A percentile compares a stretch with the other conserved stretches of the same genome.
These are phyloP conservation scores for Pestalotiopsis sp. DNA, from an alignment of 2,329 filamentous ascomycete species.

Conservation along the genomic window DNA sequence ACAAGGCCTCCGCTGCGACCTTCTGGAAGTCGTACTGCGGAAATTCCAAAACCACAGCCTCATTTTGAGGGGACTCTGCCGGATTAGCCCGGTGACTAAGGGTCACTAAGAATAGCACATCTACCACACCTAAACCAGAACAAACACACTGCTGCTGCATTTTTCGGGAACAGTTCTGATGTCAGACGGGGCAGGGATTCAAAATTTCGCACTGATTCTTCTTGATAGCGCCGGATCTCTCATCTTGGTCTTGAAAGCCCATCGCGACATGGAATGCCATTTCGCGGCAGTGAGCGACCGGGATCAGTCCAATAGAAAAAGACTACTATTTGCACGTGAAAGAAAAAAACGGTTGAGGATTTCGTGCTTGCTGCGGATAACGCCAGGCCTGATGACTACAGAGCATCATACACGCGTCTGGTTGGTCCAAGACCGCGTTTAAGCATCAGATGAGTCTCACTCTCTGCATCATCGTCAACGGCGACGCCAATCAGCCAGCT, in stretches of 20 bases:
- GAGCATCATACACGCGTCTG: not conserved
- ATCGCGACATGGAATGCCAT: not conserved
- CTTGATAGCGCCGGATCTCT: not conserved
- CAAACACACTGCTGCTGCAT: conserved; percentile 1
- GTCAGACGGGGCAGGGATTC: conserved; percentile 21
- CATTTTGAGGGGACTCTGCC: not conserved
- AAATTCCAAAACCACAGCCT: conserved; percentile 12
- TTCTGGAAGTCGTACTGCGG: not conserved
- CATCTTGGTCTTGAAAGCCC: not conserved
- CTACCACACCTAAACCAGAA: conserved; percentile 15
- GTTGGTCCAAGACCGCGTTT: not conserved
- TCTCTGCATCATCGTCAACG: not conserved
- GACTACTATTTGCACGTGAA: not conserved
- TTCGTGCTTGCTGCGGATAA: not conserved
- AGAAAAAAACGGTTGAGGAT: not conserved
- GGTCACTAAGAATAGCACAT: conserved; percentile 18
- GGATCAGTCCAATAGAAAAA: not conserved
- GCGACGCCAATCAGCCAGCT: not conserved
- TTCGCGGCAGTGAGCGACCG: not conserved
- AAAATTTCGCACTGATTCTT: not conserved
- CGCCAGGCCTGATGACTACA: not conserved
- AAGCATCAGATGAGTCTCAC: not conserved
- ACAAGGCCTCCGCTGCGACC: not conserved
- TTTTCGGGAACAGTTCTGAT: conserved; percentile 19
- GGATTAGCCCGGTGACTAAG: conserved; percentile 6